Conservation (phyloP, 208 protist genomes). For the Leptomonas pyrrhocoris region DNA sequence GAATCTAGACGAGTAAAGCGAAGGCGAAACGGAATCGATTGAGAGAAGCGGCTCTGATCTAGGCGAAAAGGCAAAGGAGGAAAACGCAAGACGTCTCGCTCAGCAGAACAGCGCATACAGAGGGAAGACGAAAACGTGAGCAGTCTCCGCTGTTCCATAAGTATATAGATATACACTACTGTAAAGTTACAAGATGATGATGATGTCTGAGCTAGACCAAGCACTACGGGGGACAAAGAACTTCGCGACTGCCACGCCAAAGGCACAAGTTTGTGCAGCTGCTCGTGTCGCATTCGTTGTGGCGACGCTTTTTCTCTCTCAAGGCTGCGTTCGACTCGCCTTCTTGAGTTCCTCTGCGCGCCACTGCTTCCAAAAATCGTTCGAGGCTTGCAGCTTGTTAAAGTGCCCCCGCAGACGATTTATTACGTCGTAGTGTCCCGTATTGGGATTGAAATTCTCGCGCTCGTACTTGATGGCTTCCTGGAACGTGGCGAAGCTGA, state of each 20-base stretch:
- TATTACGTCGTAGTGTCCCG: constrained; percentile 69
- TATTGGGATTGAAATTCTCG: constrained; percentile 63
- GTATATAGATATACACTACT: too few relatives aligned
- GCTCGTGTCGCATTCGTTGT: not conserved
- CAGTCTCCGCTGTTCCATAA: too few relatives aligned
- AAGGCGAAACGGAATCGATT: too few relatives aligned
- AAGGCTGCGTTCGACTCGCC: not conserved
- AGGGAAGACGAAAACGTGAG: not conserved
- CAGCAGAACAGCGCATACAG: not conserved
- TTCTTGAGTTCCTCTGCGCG: constrained; percentile 10
- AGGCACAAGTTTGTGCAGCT: not conserved
- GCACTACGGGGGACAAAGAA: not conserved
- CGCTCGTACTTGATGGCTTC: constrained; percentile 60
- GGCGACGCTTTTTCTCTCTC: too few relatives aligned
- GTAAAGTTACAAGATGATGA: too few relatives aligned
- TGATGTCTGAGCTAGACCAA: too few relatives aligned
- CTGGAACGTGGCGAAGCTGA: constrained; percentile 41
- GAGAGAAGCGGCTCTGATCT: constrained; percentile 2
- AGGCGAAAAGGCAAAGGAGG: not conserved
- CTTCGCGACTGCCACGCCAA: not conserved
- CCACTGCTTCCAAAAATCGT: constrained; percentile 27
- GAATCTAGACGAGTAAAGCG: too few relatives aligned
- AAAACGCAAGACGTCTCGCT: too few relatives aligned
- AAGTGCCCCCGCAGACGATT: constrained; percentile 69
- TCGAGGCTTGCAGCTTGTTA: constrained; percentile 30